These are phyloP conservation scores for Verticillium nubilum DNA, from an alignment of 2,329 filamentous ascomycete species.

Conservation along the genomic window DNA sequence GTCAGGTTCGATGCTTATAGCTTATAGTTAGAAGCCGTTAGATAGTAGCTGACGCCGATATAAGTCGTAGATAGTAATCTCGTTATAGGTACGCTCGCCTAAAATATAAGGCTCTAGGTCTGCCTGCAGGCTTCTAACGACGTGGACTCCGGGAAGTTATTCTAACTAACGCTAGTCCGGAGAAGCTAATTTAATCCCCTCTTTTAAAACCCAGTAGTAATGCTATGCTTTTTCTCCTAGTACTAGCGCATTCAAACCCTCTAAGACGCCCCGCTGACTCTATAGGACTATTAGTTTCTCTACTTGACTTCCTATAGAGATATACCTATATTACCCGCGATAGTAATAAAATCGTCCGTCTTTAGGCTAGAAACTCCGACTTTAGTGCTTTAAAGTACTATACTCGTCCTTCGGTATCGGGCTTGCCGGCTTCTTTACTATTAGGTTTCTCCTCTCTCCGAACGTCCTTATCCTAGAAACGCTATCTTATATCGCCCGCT, in stretches of 20 bases:
- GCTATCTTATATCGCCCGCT: not conserved
- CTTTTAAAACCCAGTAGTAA: not conserved
- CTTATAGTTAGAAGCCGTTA: not conserved
- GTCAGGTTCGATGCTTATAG: not conserved
- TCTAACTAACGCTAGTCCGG: not conserved
- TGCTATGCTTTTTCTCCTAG: not conserved
- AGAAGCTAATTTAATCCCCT: not conserved
- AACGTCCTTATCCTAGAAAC: not conserved
- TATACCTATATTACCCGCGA: not conserved
- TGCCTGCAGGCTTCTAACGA: not conserved
- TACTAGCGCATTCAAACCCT: not conserved
- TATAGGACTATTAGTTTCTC: not conserved
- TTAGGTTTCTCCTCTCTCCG: not conserved
- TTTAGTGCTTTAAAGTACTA: not conserved
- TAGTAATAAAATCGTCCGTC: not conserved
- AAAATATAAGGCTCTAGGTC: not conserved
- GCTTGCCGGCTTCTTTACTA: not conserved
- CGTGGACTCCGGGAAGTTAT: not conserved
- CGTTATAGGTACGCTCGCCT: not conserved
- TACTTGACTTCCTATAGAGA: not conserved
- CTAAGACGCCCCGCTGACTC: not conserved
- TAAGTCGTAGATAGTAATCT: not conserved
- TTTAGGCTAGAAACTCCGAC: not conserved
- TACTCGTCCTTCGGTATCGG: not conserved
- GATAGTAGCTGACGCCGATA: not conserved